Percentiles rank a stretch among this genome's conserved stretches.
Conservation (phyloP, 129 eudicot species). For the Deinandra increscens region DNA sequence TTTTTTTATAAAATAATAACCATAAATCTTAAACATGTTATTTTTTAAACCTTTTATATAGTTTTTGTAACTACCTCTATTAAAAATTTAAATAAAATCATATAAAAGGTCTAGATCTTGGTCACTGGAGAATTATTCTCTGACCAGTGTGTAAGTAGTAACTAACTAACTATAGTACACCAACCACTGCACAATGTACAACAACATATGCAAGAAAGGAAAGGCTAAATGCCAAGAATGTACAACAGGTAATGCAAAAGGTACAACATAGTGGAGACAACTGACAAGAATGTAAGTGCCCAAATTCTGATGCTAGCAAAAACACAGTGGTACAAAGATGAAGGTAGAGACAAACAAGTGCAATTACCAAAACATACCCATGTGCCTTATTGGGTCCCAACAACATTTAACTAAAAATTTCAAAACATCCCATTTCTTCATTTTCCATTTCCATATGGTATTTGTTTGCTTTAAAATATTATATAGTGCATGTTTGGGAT, state of each 20-base stretch:
- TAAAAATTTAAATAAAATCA: too few relatives aligned
- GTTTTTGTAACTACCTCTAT: too few relatives aligned
- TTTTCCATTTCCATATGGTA: background rate
- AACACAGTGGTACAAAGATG: conserved; percentile 26
- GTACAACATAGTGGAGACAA: conserved; percentile 12
- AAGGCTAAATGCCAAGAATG: conserved; percentile 12
- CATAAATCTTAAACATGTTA: too few relatives aligned
- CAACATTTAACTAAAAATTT: conserved; percentile 1
- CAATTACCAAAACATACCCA: conserved; percentile 21
- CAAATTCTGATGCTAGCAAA: conserved; percentile 14
- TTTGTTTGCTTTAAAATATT: background rate
- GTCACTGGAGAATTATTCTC: background rate
- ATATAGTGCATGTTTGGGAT: too few relatives aligned
- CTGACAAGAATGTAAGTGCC: conserved; percentile 18
- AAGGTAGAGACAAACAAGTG: conserved; percentile 30
- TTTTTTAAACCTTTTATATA: too few relatives aligned
- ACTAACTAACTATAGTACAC: conserved; percentile 19
- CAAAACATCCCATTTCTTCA: background rate
- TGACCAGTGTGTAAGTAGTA: background rate
- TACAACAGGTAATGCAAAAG: conserved; percentile 17
- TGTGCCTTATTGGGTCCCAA: conserved; percentile 10
- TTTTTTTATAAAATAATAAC: too few relatives aligned
- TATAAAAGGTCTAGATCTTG: too few relatives aligned
- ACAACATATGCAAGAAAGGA: background rate
- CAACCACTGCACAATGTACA: conserved; percentile 12